phyloP scores from a whole-genome alignment of 2,329 filamentous ascomycete genomes.

The Aspergillus spinulosporus region DNA sequence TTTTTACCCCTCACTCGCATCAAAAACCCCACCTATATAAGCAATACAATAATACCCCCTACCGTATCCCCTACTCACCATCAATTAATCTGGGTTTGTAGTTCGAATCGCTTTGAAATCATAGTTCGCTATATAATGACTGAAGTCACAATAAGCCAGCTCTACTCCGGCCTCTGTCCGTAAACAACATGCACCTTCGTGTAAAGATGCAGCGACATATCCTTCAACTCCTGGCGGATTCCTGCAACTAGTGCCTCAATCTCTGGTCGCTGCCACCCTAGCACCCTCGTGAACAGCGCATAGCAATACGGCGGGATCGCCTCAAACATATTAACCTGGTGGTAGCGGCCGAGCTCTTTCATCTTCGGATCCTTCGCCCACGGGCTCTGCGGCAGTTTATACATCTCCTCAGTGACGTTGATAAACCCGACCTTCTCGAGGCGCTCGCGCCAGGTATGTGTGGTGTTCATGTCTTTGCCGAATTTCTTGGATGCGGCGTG shows the following conservation, averaged over 20 bases:
- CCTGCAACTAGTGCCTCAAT: slow-evolving; percentile 42
- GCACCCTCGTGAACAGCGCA: slow-evolving; percentile 41
- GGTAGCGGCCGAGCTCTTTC: slow-evolving; percentile 53
- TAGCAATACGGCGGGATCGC: slow-evolving; percentile 38
- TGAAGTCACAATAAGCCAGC: too few relatives aligned
- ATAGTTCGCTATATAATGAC: too few relatives aligned
- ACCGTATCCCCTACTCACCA: too few relatives aligned
- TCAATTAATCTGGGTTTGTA: too few relatives aligned
- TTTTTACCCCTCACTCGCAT: too few relatives aligned
- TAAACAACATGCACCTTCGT: slow-evolving; percentile 33
- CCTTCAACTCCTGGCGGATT: slow-evolving; percentile 40
- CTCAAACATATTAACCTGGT: slow-evolving; percentile 40
- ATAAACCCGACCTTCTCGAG: slow-evolving; percentile 56
- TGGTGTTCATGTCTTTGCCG: slow-evolving; percentile 36
- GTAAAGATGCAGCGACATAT: slow-evolving; percentile 41
- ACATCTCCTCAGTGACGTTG: slow-evolving; percentile 52
- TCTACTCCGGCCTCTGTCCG: slow-evolving; percentile 25
- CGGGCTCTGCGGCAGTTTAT: slow-evolving; percentile 53
- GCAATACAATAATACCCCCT: too few relatives aligned
- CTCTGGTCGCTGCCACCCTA: slow-evolving; percentile 40
- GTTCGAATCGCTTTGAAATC: too few relatives aligned
- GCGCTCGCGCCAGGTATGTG: slow-evolving; percentile 40
- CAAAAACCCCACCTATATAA: too few relatives aligned
- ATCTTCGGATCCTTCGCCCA: slow-evolving; percentile 55
- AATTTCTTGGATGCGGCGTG: slow-evolving; percentile 31